A percentile compares a stretch with the other conserved stretches of the same genome.
phyloP scores from a whole-genome alignment of 495 filamentous ascomycete genomes.

The Bombardia bombarda region DNA sequence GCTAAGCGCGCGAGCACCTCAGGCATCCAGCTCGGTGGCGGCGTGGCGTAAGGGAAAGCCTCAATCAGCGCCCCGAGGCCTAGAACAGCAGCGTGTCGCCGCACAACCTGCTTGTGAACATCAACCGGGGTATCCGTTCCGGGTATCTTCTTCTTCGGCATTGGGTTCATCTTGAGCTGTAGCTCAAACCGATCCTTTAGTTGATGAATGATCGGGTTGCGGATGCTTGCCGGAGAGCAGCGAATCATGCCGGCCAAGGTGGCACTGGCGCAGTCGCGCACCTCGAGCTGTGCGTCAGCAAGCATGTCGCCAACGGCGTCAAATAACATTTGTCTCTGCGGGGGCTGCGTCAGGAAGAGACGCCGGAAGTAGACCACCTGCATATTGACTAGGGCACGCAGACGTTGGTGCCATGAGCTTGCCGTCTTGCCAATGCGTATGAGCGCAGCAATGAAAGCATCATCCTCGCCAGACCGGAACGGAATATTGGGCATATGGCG shows the following conservation, averaged over 20 bases:
- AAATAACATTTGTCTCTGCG: conserved; percentile 73
- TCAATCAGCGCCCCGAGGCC: conserved; percentile 87
- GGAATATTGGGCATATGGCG: conserved; percentile 95
- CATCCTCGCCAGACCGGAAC: conserved; percentile 77
- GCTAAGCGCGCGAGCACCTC: conserved; percentile 85
- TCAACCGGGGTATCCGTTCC: conserved; percentile 76
- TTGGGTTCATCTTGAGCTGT: conserved; percentile 69
- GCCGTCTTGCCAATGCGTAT: conserved; percentile 84
- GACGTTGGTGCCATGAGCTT: conserved; percentile 89
- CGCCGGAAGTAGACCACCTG: conserved; percentile 98
- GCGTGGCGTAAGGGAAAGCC: conserved; percentile 94
- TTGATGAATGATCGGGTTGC: conserved; percentile 62
- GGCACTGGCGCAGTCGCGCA: conserved; percentile 82
- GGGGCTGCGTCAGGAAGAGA: conserved; percentile 78
- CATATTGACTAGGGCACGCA: conserved; percentile 97
- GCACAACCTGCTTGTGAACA: conserved; percentile 68
- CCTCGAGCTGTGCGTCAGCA: conserved; percentile 84
- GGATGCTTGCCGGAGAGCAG: conserved; percentile 80
- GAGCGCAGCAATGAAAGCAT: conserved; percentile 71
- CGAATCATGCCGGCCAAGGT: conserved; percentile 97
- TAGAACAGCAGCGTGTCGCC: conserved; percentile 83
- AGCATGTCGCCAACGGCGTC: conserved; percentile 91
- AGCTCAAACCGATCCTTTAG: conserved; percentile 73
- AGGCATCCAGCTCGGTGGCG: conserved; percentile 89
- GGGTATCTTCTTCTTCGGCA: conserved; percentile 61